A percentile compares a stretch with the other conserved stretches of the same genome.
Evolutionary conservation across 192 early-diverging fungal genomes (phyloP).

Genomic region (Helicostylum pulchrum): DNA sequence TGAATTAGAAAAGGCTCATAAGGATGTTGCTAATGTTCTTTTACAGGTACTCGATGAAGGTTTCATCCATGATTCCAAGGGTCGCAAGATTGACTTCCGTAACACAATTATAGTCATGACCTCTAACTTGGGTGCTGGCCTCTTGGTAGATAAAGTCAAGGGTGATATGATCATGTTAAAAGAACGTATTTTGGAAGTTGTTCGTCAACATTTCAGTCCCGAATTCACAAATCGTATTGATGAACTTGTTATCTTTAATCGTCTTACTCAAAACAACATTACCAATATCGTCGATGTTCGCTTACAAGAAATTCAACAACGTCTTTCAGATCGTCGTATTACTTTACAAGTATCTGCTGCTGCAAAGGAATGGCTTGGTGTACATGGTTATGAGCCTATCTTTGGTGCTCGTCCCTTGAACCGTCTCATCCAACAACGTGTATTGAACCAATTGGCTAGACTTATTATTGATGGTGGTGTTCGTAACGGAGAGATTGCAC

Average conservation of each 20-base stretch:
- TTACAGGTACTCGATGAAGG: slow-evolving; percentile 91
- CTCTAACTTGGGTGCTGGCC: slow-evolving; percentile 71
- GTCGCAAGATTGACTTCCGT: slow-evolving; percentile 72
- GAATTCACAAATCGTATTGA: slow-evolving; percentile 82
- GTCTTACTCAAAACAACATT: slow-evolving; percentile 62
- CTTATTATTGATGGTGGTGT: slow-evolving; percentile 52
- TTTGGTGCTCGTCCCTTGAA: slow-evolving; percentile 94
- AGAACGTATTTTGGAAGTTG: slow-evolving; percentile 61
- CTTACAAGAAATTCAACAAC: slow-evolving; percentile 59
- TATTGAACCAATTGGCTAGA: slow-evolving; percentile 52
- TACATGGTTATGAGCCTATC: slow-evolving; percentile 83
- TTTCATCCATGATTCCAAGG: slow-evolving; percentile 73
- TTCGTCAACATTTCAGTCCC: slow-evolving; percentile 72
- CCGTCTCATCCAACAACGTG: slow-evolving; percentile 77
- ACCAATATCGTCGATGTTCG: slow-evolving; percentile 75
- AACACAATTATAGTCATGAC: slow-evolving; percentile 85
- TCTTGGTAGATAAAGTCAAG: slow-evolving; percentile 48
- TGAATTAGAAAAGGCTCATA: slow-evolving; percentile 82
- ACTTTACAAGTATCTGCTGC: slow-evolving; percentile 61
- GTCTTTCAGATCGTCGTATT: slow-evolving; percentile 77
- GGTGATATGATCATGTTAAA: slow-evolving; percentile 46
- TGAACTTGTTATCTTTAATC: slow-evolving; percentile 78
- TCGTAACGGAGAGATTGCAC: slow-evolving; percentile 43
- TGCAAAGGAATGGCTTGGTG: slow-evolving; percentile 75
- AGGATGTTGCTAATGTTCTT: slow-evolving; percentile 89